These are phyloP conservation scores for Hyaloscypha hepaticicola DNA, from an alignment of 495 filamentous ascomycete species.

Conservation along the genomic window DNA sequence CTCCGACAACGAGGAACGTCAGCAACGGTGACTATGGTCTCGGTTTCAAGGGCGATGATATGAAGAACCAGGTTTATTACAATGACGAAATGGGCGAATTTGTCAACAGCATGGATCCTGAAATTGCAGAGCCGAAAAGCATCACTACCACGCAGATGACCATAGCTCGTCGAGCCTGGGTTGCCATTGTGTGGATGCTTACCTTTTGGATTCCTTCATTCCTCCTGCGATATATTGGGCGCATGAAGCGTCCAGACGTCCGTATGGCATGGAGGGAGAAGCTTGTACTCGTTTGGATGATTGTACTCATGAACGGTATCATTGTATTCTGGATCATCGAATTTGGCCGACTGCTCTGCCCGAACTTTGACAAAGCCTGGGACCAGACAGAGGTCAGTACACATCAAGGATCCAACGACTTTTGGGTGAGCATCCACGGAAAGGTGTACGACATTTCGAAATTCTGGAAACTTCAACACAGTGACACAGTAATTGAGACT, in stretches of 20 bases:
- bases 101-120: slow-evolving; percentile 63
- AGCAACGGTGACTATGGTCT: slow-evolving; percentile 81
- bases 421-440: slow-evolving; percentile 85
- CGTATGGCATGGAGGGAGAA: slow-evolving; percentile 96
- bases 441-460: slow-evolving; percentile 88
- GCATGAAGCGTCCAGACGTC: slow-evolving; percentile 97
- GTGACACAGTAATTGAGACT: slow-evolving; percentile 64
- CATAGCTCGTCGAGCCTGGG: slow-evolving; percentile 69
- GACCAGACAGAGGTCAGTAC: slow-evolving; percentile 64
- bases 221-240: slow-evolving; percentile 71
- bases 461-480: slow-evolving; percentile 83
- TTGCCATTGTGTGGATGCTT: slow-evolving; percentile 74
- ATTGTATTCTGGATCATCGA: slow-evolving; percentile 92
- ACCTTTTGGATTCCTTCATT: slow-evolving; percentile 97
- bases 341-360: slow-evolving; percentile 83
- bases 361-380: slow-evolving; percentile 91
- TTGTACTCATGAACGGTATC: slow-evolving; percentile 76
- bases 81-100: slow-evolving; percentile 56
- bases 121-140: slow-evolving; percentile 71
- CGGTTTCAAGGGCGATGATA: slow-evolving; percentile 78
- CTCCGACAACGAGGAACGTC: slow-evolving; percentile 67
- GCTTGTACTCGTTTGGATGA: slow-evolving; percentile 75
- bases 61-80: slow-evolving; percentile 70
- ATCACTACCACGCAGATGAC: slow-evolving; percentile 69
- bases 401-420: slow-evolving; percentile 73